A percentile compares a stretch with the other conserved stretches of the same genome.
phyloP scores from a whole-genome alignment of 73 alveolate species.

The Breviolum minutum region DNA sequence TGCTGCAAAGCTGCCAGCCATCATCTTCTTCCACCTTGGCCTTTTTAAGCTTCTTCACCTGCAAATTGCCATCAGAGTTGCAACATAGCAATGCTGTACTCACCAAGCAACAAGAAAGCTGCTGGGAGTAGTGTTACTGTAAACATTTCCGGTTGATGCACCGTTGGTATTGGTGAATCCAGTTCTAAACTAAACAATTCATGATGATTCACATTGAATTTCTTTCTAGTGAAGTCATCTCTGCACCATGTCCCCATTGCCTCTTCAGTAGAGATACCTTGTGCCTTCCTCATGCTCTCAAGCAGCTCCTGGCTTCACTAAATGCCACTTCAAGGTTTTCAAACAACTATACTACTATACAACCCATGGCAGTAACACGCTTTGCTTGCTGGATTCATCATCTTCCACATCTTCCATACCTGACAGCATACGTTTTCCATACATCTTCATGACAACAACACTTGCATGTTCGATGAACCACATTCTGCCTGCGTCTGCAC shows the following conservation, averaged over 20 bases:
- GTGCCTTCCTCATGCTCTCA: constrained; percentile 88
- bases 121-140: too few relatives aligned
- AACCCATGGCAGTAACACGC: neutral
- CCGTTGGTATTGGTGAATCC: too few relatives aligned
- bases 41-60: constrained; percentile 85
- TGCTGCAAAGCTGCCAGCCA: constrained; percentile 48
- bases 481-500: constrained; percentile 73
- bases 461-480: too few relatives aligned
- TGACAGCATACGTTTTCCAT: neutral
- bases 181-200: too few relatives aligned
- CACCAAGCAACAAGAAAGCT: neutral
- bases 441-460: neutral
- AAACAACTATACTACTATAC: neutral
- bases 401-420: constrained; percentile 94
- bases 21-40: constrained; percentile 88
- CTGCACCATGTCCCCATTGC: neutral
- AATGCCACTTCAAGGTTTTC: neutral
- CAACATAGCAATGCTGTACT: neutral
- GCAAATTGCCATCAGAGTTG: neutral
- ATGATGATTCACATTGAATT: too few relatives aligned
- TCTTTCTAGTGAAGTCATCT: too few relatives aligned
- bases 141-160: too few relatives aligned
- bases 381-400: constrained; percentile 74
- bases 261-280: constrained; percentile 82
- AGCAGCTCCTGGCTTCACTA: constrained; percentile 54